These are phyloP conservation scores for Pseudogymnoascus sp. DNA, from an alignment of 2,329 filamentous ascomycete species.

Conservation along the genomic window DNA sequence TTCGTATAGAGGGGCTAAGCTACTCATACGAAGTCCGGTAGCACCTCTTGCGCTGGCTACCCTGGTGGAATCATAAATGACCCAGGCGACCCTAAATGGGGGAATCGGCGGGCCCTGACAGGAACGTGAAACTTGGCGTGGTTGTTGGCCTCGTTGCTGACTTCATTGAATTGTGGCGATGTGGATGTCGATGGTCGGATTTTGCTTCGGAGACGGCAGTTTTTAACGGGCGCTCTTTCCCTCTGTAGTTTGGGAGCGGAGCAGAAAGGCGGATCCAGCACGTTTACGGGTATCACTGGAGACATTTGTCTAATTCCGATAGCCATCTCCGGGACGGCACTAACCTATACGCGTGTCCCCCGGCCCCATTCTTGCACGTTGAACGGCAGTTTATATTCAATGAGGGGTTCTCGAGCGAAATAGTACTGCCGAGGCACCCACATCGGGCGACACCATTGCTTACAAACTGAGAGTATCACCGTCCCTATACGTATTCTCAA, in stretches of 20 bases:
- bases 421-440: background rate
- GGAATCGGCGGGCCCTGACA: background rate
- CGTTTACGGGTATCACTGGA: constrained; percentile 1
- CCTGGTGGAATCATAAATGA: background rate
- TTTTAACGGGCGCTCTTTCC: background rate
- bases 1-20: background rate
- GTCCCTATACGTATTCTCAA: background rate
- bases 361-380: background rate
- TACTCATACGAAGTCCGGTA: background rate
- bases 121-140: background rate
- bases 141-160: background rate
- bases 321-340: background rate
- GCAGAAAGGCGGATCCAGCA: background rate
- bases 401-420: background rate
- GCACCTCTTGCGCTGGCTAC: background rate
- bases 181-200: background rate
- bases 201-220: background rate
- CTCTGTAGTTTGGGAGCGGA: background rate
- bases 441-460: background rate
- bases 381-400: background rate
- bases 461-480: background rate
- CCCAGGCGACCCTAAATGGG: background rate
- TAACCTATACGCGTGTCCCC: background rate
- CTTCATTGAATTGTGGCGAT: background rate
- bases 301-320: background rate